A percentile compares a stretch with the other conserved stretches of the same genome.
These are phyloP conservation scores for Baorangia bicolor DNA, from an alignment of 768 basidiomycete species.

Conservation along the genomic window DNA sequence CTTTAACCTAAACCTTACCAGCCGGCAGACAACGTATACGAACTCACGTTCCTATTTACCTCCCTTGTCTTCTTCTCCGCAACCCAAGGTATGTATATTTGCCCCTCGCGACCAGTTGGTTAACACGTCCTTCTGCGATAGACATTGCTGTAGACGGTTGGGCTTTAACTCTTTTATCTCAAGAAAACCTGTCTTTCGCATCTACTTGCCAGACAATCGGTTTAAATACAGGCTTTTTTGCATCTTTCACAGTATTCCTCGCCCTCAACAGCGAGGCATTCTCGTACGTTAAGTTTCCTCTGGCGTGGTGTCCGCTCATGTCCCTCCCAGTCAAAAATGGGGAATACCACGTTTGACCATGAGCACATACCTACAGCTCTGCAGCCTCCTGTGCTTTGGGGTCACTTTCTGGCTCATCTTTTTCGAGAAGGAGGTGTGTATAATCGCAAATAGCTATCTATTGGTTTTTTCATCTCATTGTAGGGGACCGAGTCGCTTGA, in stretches of 20 bases:
- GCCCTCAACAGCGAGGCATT: conserved; percentile 96
- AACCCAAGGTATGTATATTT: conserved; percentile 75
- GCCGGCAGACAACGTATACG: conserved; percentile 77
- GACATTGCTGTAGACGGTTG: conserved; percentile 98
- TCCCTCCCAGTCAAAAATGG: conserved; percentile 61
- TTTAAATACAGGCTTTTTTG: conserved; percentile 91
- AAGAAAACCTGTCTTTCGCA: conserved; percentile 92
- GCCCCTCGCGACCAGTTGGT: background rate
- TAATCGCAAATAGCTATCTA: background rate
- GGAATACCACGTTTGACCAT: conserved; percentile 72
- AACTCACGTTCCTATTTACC: conserved; percentile 83
- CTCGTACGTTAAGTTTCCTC: conserved; percentile 46
- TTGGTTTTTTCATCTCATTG: background rate
- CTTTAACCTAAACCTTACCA: conserved; percentile 33
- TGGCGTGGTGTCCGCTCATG: conserved; percentile 7
- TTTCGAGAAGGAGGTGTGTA: conserved; percentile 83
- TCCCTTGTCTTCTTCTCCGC: conserved; percentile 92
- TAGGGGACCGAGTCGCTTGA: conserved; percentile 75
- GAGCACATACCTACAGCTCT: conserved; percentile 81
- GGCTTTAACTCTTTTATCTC: conserved; percentile 83
- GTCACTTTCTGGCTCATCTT: conserved; percentile 89
- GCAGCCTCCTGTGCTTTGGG: conserved; percentile 73
- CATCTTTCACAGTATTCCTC: conserved; percentile 95
- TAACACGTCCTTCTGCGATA: conserved; percentile 33
- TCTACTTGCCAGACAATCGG: conserved; percentile 99